Base-by-base conservation (phyloP, 2,329 filamentous ascomycete species). In the Plectosphaerella plurivora region DNA sequence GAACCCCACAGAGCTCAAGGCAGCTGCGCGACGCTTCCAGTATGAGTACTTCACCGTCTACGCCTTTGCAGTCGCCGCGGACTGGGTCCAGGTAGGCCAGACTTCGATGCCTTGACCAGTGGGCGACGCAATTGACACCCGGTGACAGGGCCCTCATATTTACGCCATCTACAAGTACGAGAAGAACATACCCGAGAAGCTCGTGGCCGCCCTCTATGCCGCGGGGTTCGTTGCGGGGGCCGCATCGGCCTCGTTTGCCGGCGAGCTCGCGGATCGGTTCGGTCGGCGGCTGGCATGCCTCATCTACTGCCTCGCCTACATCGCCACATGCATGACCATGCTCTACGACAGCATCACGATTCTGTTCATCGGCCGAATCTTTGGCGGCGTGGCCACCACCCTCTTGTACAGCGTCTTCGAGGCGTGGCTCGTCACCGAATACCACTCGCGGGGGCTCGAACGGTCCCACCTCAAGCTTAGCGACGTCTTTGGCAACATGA, bases 381-480 rank as follows among this genome's bases (percentile, higher is more conserved):
- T 77, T 8, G 80, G 81, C 15, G 82, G 82, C 0, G 59, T 84
- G 16, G 76, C 75, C 54, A 81, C 79, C 10, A 83, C 78, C 14
- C 65, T 84, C 18, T 70, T 84, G 16, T 83, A 78, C 66, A 80
- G 73, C 47, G 77, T 78, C 10, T 83, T 84, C 55, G 80, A 84
- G 57, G 76, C 78, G 45, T 84, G 81, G 81, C 76, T 84, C 70
- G 76, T 84, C 25, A 73, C 77, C 46, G 80, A 84, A 59, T 84
- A 75, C 55, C 73, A 79, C 54, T 63, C 68, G 22, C 66, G 72
- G 42, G 71, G 71, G n/a, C 59, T 81, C 7, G 65, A 73, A n/a
- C 65, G 54, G 11, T 59, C 64, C 8, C 68, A 70, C 9, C 63
- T 68, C 8, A 72, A 72, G 41, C 68, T 85, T 28, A 74, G 74